Conservation (phyloP, 345 rosid genomes). For the Lagerstroemia speciosa region DNA sequence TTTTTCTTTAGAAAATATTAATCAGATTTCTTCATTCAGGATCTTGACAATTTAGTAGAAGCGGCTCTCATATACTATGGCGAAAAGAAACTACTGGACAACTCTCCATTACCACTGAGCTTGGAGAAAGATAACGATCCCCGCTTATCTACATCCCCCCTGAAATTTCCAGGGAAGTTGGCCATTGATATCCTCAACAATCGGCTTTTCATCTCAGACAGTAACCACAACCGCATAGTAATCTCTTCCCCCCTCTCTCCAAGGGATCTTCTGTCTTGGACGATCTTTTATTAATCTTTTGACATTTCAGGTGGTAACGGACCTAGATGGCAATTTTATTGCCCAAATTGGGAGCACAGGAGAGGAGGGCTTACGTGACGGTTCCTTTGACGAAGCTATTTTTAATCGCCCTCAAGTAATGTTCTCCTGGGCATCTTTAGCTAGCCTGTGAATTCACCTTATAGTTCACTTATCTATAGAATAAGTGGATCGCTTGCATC, state of each 20-base stretch:
- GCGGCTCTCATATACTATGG: conserved; percentile 81
- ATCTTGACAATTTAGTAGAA: conserved; percentile 76
- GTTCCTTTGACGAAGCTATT: conserved; percentile 73
- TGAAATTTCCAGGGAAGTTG: conserved; percentile 94
- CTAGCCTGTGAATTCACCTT: neutral
- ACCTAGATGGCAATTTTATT: conserved; percentile 76
- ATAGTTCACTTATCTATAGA: neutral
- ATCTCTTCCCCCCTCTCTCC: conserved; percentile 16
- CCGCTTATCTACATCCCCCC: conserved; percentile 62
- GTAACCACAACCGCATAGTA: conserved; percentile 95
- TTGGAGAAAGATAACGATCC: conserved; percentile 85
- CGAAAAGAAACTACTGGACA: conserved; percentile 57
- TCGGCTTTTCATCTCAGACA: conserved; percentile 86
- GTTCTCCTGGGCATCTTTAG: conserved; percentile 2
- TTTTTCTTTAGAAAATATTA: neutral
- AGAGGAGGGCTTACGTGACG: conserved; percentile 78
- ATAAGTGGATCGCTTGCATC: conserved; percentile 13
- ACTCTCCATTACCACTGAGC: conserved; percentile 51
- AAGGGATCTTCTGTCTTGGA: neutral
- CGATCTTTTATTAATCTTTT: neutral
- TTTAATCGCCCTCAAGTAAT: conserved; percentile 85
- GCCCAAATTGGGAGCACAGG: conserved; percentile 78
- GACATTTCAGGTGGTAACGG: conserved; percentile 87
- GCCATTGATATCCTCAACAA: conserved; percentile 77
- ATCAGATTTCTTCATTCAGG: conserved; percentile 26